These are phyloP conservation scores for Paraconiothyrium sp. DNA, from an alignment of 2,329 filamentous ascomycete genomes.

Conservation along the genomic window DNA sequence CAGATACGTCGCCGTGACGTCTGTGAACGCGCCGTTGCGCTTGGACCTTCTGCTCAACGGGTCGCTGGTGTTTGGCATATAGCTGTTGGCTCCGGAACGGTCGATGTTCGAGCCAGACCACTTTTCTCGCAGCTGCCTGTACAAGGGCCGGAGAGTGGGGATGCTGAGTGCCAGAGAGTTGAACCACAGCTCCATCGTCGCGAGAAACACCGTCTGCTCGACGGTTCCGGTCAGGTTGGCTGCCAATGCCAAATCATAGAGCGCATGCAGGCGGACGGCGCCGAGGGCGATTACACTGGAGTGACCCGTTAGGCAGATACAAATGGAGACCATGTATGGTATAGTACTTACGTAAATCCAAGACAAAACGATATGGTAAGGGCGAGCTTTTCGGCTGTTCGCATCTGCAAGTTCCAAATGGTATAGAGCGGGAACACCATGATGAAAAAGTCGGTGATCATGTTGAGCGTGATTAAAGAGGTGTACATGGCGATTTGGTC, in stretches of 20 bases:
- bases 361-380: slow-evolving; percentile 6
- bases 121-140: slow-evolving; percentile 5
- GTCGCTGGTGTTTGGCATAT: slow-evolving; percentile 6
- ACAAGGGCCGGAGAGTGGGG: slow-evolving; percentile 5
- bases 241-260: slow-evolving; percentile 8
- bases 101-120: slow-evolving; percentile 4
- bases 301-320: slow-evolving; percentile 2
- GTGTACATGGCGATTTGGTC: slow-evolving; percentile 7
- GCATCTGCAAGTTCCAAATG: slow-evolving; percentile 7
- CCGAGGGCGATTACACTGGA: slow-evolving; percentile 5
- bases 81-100: slow-evolving; percentile 5
- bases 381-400: slow-evolving; percentile 8
- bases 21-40: neutral
- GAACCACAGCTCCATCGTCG: slow-evolving; percentile 6
- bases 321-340: neutral
- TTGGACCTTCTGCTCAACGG: slow-evolving; percentile 6
- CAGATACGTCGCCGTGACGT: neutral
- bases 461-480: slow-evolving; percentile 5
- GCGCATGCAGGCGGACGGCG: slow-evolving; percentile 2
- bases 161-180: slow-evolving; percentile 7
- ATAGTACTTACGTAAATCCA: slow-evolving; percentile 6
- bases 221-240: slow-evolving; percentile 6
- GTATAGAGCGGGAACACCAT: slow-evolving; percentile 5
- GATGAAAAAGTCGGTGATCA: slow-evolving; percentile 7
- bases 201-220: slow-evolving; percentile 7